A percentile compares a stretch with the other conserved stretches of the same genome.
Conservation (phyloP, 73 alveolate species). For the Tetrahymena thermophila region DNA sequence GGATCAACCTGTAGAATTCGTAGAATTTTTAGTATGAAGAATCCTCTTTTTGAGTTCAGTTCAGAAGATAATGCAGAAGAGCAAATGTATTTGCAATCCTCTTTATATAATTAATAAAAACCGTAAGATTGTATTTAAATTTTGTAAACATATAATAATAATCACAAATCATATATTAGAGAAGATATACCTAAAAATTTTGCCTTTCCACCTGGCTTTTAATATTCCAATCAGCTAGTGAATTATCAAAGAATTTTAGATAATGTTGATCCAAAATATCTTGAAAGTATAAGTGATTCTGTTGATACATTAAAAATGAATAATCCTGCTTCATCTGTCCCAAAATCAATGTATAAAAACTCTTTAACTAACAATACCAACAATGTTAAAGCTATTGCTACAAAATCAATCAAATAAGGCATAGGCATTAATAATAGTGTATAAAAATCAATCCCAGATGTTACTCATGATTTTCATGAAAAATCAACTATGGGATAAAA, state of each 20-base stretch:
- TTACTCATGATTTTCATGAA: not conserved
- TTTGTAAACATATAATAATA: not conserved
- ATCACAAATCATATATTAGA: not conserved
- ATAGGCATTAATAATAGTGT: not conserved
- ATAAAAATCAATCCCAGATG: not conserved
- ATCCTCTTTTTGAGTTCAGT: slow-evolving; percentile 17
- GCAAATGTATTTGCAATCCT: not conserved
- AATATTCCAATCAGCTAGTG: slow-evolving; percentile 13
- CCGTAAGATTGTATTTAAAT: not conserved
- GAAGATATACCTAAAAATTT: slow-evolving; percentile 26
- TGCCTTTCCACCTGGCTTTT: slow-evolving; percentile 28
- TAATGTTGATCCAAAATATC: not conserved
- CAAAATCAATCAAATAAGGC: not conserved
- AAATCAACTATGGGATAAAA: not conserved
- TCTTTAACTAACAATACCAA: not conserved
- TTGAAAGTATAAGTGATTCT: not conserved
- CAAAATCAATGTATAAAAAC: not conserved
- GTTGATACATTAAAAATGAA: not conserved
- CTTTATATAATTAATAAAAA: not conserved
- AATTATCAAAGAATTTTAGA: not conserved
- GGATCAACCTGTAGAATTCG: slow-evolving; percentile 40
- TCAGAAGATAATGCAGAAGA: not conserved
- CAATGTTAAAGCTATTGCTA: not conserved
- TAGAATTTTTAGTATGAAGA: slow-evolving; percentile 21
- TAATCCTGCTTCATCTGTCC: not conserved